Conservation (phyloP, 2,329 filamentous ascomycete species). For the Colletotrichum chrysophilum region DNA sequence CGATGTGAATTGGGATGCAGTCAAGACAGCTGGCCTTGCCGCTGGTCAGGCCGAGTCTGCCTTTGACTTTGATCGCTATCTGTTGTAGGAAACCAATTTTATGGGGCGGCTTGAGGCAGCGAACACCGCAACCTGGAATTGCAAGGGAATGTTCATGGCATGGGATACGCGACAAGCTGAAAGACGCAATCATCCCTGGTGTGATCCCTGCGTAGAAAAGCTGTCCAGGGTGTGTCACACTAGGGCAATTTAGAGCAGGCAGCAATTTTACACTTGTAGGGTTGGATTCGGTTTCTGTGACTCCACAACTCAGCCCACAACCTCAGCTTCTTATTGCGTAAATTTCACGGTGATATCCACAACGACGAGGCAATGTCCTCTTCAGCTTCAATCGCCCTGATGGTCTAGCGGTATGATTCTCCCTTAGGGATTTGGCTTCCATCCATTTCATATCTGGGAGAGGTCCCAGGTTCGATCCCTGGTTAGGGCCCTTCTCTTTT, state of each 20-base stretch:
- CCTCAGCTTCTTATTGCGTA: not conserved
- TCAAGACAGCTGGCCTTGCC: not conserved
- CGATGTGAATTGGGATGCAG: constrained; percentile 26
- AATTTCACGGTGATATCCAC: accelerated
- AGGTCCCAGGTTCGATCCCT: not conserved
- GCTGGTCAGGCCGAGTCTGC: constrained; percentile 8
- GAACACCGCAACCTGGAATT: not conserved
- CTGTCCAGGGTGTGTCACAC: not conserved
- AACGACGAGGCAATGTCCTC: not conserved
- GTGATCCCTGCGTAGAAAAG: not conserved
- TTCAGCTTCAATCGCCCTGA: not conserved
- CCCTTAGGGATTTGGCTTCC: not conserved
- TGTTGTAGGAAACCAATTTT: not conserved
- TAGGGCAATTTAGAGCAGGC: not conserved
- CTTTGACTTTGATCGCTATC: constrained; percentile 15
- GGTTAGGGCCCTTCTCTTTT: not conserved
- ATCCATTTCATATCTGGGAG: not conserved
- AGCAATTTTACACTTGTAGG: not conserved
- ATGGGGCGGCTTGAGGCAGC: not conserved
- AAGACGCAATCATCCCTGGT: not conserved
- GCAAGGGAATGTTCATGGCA: not conserved
- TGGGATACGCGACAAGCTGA: not conserved
- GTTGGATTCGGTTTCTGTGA: not conserved
- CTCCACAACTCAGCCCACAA: not conserved
- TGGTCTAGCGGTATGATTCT: not conserved